A percentile compares a stretch with the other conserved stretches of the same genome.
Conservation (phyloP, 768 basidiomycete species). For the Leccinum uliginosum region DNA sequence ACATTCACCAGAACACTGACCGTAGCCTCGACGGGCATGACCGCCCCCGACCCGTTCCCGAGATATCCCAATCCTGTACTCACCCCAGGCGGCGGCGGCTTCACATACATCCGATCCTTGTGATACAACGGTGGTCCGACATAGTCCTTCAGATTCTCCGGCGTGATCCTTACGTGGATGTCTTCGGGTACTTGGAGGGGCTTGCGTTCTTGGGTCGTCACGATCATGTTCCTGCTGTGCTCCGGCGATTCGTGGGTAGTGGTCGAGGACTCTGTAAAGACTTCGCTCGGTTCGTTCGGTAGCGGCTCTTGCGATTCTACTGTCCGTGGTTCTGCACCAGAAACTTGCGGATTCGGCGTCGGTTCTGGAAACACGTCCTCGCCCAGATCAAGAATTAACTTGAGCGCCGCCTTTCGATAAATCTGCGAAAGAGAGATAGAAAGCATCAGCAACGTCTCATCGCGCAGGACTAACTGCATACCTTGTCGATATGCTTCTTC, state of each 20-base stretch:
- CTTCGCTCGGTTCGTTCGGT: constrained; percentile 33
- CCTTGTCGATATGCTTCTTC: constrained; percentile 99
- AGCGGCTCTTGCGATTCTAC: constrained; percentile 52
- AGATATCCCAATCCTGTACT: constrained; percentile 93
- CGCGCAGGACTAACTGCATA: constrained; percentile 23
- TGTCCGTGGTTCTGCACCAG: constrained; percentile 27
- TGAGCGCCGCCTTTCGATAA: constrained; percentile 92
- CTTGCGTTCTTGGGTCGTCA: constrained; percentile 76
- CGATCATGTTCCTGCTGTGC: constrained; percentile 33
- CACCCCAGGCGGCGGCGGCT: constrained; percentile 83
- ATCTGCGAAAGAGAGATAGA: constrained; percentile 59
- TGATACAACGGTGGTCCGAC: constrained; percentile 96
- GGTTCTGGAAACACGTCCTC: constrained; percentile 84
- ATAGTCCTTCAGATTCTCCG: constrained; percentile 91
- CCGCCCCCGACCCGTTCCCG: constrained; percentile 93
- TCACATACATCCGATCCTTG: constrained; percentile 85
- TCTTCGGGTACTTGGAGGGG: constrained; percentile 76
- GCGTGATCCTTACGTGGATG: constrained; percentile 77
- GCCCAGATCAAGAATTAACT: constrained; percentile 85
- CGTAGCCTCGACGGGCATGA: constrained; percentile 96
- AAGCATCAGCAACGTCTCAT: background rate
- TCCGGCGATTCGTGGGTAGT: constrained; percentile 26
- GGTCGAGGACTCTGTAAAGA: constrained; percentile 11
- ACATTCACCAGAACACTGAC: constrained; percentile 40
- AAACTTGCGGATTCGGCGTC: constrained; percentile 13